These are phyloP conservation scores for Albatrellus sp. DNA, from an alignment of 1,284 basidiomycete genomes.

Conservation along the genomic window DNA sequence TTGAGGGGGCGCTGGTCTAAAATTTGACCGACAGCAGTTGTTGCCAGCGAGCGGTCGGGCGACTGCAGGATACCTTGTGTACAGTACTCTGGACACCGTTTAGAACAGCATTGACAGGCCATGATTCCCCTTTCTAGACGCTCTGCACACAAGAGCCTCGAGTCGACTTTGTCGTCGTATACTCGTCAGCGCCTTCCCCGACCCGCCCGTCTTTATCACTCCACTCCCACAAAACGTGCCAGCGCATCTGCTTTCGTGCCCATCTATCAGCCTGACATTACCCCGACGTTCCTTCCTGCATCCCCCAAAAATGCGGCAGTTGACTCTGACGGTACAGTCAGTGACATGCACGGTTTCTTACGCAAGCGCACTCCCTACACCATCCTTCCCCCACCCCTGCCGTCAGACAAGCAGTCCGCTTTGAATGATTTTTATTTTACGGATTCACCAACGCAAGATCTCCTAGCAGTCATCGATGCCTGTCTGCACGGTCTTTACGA, in stretches of 20 bases:
- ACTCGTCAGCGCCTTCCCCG: slow-evolving; percentile 54
- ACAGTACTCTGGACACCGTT: not conserved
- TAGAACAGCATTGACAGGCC: slow-evolving; percentile 1
- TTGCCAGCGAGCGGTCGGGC: not conserved
- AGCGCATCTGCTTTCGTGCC: slow-evolving; percentile 30
- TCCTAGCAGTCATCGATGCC: slow-evolving; percentile 65
- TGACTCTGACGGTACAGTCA: slow-evolving; percentile 5
- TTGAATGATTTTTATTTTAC: slow-evolving; percentile 48
- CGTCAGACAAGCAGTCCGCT: slow-evolving; percentile 26
- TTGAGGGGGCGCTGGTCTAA: too few relatives aligned
- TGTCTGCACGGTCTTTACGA: slow-evolving; percentile 66
- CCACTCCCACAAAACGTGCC: slow-evolving; percentile 40
- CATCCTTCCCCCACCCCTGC: slow-evolving; percentile 51
- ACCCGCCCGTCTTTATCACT: slow-evolving; percentile 56
- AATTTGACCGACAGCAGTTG: too few relatives aligned
- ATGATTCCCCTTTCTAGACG: slow-evolving; percentile 24
- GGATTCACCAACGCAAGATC: slow-evolving; percentile 53
- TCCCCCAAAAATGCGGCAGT: slow-evolving; percentile 6
- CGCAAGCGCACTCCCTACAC: slow-evolving; percentile 34
- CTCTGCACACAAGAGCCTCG: slow-evolving; percentile 29
- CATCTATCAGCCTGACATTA: slow-evolving; percentile 15
- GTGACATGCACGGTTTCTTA: slow-evolving; percentile 36
- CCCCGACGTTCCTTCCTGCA: slow-evolving; percentile 25
- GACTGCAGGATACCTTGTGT: not conserved
- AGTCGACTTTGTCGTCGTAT: slow-evolving; percentile 50